Base-by-base conservation (phyloP, 768 basidiomycete genomes). In the Suillus subluteus region DNA sequence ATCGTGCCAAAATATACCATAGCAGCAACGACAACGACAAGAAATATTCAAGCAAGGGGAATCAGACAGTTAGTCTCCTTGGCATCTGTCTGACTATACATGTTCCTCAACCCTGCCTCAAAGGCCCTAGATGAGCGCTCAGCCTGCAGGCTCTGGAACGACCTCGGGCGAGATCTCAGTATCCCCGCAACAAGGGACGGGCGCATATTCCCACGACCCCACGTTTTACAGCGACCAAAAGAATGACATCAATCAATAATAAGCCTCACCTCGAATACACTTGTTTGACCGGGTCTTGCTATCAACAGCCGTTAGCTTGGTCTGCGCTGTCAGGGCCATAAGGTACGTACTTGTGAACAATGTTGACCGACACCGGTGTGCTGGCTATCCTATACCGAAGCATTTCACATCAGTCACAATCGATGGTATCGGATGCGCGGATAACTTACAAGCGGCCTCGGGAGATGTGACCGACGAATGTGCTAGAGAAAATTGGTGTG, bases 181-280 rank as follows among this genome's bases (percentile, higher is more conserved):
- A 35, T 35, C n/a, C 44, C 21, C 44, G 44, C 44, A n/a, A 46
- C 23, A 65, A 63, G 56, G 48, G 13, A 40, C 37, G 43, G 65
- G 68, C 65, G 65, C 62, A 18, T 6, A 66, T 75, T 81, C 79
- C 71, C 79, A 80, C 79, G 79, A 70, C 73, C 73, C 80, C 79
- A 80, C 80, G 79, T 80, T 81, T 79, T 73, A 71, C 80, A 72
- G 69, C 66, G 79, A 73, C 72, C 62, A 78, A 64, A 66, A 64
- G 38, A 41, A 69, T 79, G 73, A 75, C 72, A 78, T 77, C 74
- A 58, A 68, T 66, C 13, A 41, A 41, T 41, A 41, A 41, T 35
- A 35, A 41, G 37, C 40, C 68, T 50, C 50, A 15, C 76, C 76
- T 77, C 71, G 26, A 59, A 30, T 38, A 73, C 75, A 63, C 62